phyloP scores from a whole-genome alignment of 2,329 filamentous ascomycete species.

The Stachybotrys chartarum region DNA sequence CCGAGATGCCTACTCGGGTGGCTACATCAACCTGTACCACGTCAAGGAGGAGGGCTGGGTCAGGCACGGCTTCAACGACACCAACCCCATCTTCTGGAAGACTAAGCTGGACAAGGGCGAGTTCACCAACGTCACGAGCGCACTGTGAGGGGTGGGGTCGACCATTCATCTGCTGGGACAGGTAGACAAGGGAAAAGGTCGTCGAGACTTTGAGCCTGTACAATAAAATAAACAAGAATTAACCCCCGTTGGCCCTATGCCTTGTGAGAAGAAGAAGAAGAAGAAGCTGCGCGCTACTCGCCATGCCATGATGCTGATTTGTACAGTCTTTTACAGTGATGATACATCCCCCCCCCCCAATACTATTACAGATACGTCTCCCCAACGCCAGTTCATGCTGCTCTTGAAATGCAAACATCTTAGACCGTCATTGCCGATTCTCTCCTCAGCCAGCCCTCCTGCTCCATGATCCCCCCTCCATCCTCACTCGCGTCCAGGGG shows the following conservation, averaged over 20 bases:
- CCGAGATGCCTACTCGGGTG: constrained; percentile 96
- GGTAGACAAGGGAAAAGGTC: not conserved
- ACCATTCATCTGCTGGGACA: not conserved
- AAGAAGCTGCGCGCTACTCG: not conserved
- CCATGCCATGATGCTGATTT: not conserved
- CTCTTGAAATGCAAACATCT: too few species aligned
- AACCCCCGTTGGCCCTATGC: not conserved
- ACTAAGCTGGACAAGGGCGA: constrained; percentile 98
- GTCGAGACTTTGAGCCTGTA: not conserved
- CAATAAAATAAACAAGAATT: not conserved
- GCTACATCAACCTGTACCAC: constrained; percentile 97
- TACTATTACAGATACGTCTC: not conserved
- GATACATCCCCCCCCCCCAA: not conserved
- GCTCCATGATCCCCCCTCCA: constrained; percentile 55
- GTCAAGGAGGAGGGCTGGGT: constrained; percentile 99
- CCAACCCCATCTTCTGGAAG: constrained; percentile 99
- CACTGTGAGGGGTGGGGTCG: constrained; percentile 38
- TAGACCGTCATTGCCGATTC: too few species aligned
- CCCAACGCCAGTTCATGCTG: too few species aligned
- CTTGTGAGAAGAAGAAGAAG: not conserved
- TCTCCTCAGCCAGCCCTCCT: constrained; percentile 35
- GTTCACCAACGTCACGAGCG: constrained; percentile 89
- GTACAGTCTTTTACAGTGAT: not conserved
- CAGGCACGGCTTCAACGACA: constrained; percentile 96
- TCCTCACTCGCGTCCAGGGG: constrained; percentile 58